Base-by-base conservation (phyloP, 1,284 basidiomycete species). In the Ceratobasidium sp. region DNA sequence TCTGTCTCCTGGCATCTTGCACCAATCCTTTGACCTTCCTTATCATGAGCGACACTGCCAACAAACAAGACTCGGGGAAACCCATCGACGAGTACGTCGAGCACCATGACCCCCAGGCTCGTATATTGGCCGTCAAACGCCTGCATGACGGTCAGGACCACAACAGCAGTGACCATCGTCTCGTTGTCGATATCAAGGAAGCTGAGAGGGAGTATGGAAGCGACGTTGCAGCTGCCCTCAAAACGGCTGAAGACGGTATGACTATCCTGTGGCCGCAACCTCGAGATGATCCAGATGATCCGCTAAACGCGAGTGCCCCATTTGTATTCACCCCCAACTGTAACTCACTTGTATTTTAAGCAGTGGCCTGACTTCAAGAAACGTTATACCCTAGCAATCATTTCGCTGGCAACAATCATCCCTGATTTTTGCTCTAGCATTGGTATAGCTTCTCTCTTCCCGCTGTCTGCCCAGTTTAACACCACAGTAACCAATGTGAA, bases 351-450 rank as follows among this genome's bases (percentile, higher is more conserved):
- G 22, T 34, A 4, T 37, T 53, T 68, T 9, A 31, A 31, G 37
- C 19, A 86, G 86, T 86, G 86, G 85, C 81, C 81, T 29, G 79
- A 83, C 68, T 76, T 79, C 46, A 82, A 83, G 53, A 91, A 90
- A 81, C 83, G 84, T 51, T 74, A 89, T 2, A 87, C 88, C 71
- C 81, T 91, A 31, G 76, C 88, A 48, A 88, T 90, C 75, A 83
- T 89, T 74, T 90, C 89, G 0, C 79, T 90, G 46, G 89, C 90
- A 9, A 88, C 90, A 2, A 86, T 91, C 49, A 86, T 90, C 11
- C 90, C 90, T 0, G 90, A 90, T 78, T 90, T 91, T 76, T 88
- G 89, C 77, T 90, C 89, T 14, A 88, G 87, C 0, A 89, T 89
- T 76, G 89, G 89, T 77, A 89, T 89, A 77, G 86, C 88, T 13